Conservation (phyloP, 2,329 filamentous ascomycete species). For the Trichoderma atroviride region DNA sequence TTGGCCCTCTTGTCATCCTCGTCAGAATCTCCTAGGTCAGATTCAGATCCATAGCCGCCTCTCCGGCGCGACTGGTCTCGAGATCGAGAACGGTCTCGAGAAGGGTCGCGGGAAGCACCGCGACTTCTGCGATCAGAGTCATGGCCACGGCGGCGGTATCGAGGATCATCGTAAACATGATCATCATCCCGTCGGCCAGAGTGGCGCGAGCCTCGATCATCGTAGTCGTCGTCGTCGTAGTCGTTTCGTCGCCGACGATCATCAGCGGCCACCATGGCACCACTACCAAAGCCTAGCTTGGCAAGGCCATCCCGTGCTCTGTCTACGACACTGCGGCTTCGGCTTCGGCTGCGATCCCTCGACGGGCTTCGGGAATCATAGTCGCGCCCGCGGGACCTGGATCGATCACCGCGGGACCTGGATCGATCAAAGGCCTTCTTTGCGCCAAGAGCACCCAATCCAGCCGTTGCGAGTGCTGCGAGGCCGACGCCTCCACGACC, state of each 20-base stretch:
- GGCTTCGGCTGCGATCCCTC: slow-evolving; percentile 53
- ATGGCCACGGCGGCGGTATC: slow-evolving; percentile 44
- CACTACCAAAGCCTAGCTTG: slow-evolving; percentile 62
- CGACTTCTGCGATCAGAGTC: slow-evolving; percentile 51
- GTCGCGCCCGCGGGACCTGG: slow-evolving; percentile 51
- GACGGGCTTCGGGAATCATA: slow-evolving; percentile 48
- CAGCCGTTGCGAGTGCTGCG: slow-evolving; percentile 65
- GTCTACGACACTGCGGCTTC: slow-evolving; percentile 68
- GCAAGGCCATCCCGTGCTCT: slow-evolving; percentile 62
- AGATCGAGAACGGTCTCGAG: slow-evolving; percentile 29
- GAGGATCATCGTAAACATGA: slow-evolving; percentile 52
- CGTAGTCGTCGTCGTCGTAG: slow-evolving; percentile 50
- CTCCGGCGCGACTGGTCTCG: slow-evolving; percentile 36
- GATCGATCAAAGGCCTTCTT: slow-evolving; percentile 63
- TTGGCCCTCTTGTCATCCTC: slow-evolving; percentile 57
- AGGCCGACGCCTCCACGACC: slow-evolving; percentile 54
- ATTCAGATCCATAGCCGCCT: slow-evolving; percentile 53
- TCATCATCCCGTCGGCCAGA: slow-evolving; percentile 42
- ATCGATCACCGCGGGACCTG: slow-evolving; percentile 53
- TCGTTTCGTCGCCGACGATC: slow-evolving; percentile 40
- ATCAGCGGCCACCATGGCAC: slow-evolving; percentile 42
- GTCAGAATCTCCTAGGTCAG: slow-evolving; percentile 60
- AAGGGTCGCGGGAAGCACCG: slow-evolving; percentile 44
- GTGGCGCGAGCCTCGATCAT: slow-evolving; percentile 47
- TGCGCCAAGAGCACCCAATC: slow-evolving; percentile 61